Base-by-base conservation (phyloP, 2,329 filamentous ascomycete species). In the Penicillium paneum region DNA sequence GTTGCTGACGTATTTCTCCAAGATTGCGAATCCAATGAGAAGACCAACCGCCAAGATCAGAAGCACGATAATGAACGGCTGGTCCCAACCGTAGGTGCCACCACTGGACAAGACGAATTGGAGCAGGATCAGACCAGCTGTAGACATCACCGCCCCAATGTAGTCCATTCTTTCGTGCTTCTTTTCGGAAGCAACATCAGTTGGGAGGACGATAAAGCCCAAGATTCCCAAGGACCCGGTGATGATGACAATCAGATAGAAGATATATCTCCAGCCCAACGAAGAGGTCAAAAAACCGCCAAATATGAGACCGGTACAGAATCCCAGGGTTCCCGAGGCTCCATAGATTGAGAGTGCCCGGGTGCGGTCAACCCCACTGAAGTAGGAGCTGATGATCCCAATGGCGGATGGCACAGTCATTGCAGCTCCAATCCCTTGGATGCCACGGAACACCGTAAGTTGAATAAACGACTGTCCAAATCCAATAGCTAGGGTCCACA, bases 371-470 rank as follows among this genome's bases (percentile, higher is more conserved):
- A 69, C 62, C 11, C 69, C 67, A 10, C 69, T 69, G 21, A 75
- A 75, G 58, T 74, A 75, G 19, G 64, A 78, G 45, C 65, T 72
- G 48, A 80, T 78, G 21, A 80, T 74, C 1, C 76, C 72, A 42
- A 79, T 77, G 0, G 75, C 75, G 0, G 77, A 76, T 1, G 78
- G 77, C 0, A 80, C 68, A 3, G 76, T 78, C 71, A 80, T 72
- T 6, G 78, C 76, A 1, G 77, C 68, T 1, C 76, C 76, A 10
- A 78, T 69, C 1, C 78, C 78, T 42, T 79, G 76, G 0, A 80
- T 64, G 0, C 76, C 78, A n/a, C 78, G 74, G 31, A 70, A 70
- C 6, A 70, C 56, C 2, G 67, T 64, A n/a, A 70, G 62, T 44
- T 67, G 62, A 42, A 76, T 73, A 28, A 78, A 79, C 0, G 74